Base-by-base conservation (phyloP, 2,329 filamentous ascomycete species). In the Xylariales sp. region DNA sequence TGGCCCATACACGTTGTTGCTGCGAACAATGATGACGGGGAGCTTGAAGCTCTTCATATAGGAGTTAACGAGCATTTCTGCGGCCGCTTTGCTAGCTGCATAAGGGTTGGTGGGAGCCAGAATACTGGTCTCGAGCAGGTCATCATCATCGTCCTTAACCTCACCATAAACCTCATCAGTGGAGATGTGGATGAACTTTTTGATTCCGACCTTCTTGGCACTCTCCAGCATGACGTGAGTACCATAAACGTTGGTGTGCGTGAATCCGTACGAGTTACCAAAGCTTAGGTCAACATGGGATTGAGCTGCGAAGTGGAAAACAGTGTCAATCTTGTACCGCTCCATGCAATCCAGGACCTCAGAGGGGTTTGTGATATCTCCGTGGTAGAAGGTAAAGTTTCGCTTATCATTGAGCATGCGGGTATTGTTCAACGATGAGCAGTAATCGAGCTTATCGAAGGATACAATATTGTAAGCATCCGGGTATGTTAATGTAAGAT, bases 81-180 rank as follows among this genome's bases (percentile, higher is more conserved):
- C 85, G 2, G 85, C 85, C 3, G 85, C 85, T 62, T 90, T 90
- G 62, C 80, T 85, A 15, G 85, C 85, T 8, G 85, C 81, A 50
- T 90, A 90, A 12, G 87, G 87, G 53, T 91, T 93, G 15, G 86
- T 90, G 0, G 87, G 87, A 1, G 81, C 81, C 23, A 91, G 69
- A 48, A 86, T 78, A 62, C 83, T 86, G 13, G 78, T 77, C 63
- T 90, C 86, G 29, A 82, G 66, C 46, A 88, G 61, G 53, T 88
- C 85, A 42, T 84, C 82, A 4, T 81, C 81, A 24, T 80, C 83
- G 36, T 83, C 78, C 42, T 78, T 78, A 42, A 88, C 83, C 57
- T 91, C 86, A 29, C 87, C 87, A 50, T 91, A 91, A 2, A 91
- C 87, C 65, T 91, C 87, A 56, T 93, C 87, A 2, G 87, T 91